phyloP scores from a whole-genome alignment of 495 filamentous ascomycete species.

The Poronia punctata region DNA sequence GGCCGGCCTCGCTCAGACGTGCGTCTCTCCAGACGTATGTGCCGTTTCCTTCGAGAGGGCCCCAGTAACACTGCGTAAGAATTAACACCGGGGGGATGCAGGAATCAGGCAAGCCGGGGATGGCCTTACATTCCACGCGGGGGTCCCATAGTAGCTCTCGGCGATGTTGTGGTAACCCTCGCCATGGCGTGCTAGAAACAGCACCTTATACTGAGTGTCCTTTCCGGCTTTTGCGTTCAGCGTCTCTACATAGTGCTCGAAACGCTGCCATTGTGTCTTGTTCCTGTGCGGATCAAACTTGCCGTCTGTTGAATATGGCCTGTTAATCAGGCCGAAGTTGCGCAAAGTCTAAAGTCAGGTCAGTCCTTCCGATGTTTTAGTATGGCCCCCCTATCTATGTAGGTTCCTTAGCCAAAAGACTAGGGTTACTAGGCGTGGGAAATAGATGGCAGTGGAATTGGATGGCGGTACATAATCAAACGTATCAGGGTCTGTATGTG shows the following conservation, averaged over 20 bases:
- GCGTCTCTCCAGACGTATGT: conserved; percentile 65
- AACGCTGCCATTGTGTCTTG: conserved; percentile 61
- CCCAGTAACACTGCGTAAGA: conserved; percentile 61
- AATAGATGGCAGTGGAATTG: neutral
- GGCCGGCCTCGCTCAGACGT: conserved; percentile 52
- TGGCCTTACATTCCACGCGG: conserved; percentile 60
- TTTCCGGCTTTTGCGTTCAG: conserved; percentile 45
- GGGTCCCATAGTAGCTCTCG: conserved; percentile 58
- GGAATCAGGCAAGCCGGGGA: neutral
- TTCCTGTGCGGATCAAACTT: conserved; percentile 26
- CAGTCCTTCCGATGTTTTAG: too few relatives aligned
- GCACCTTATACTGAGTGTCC: conserved; percentile 56
- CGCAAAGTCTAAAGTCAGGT: conserved; percentile 39
- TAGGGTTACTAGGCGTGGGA: too few relatives aligned
- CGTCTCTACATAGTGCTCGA: conserved; percentile 47
- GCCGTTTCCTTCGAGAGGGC: conserved; percentile 58
- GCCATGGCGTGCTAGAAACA: conserved; percentile 63
- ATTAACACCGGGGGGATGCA: neutral
- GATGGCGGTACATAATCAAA: conserved; percentile 57
- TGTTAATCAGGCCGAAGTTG: conserved; percentile 63
- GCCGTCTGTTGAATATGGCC: conserved; percentile 46
- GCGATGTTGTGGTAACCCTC: conserved; percentile 64
- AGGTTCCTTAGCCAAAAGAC: too few relatives aligned
- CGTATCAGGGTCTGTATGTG: conserved; percentile 49
- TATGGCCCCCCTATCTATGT: too few relatives aligned